Percentiles rank a stretch among this genome's conserved stretches.
Conservation (phyloP, 108 stramenopile genomes). For the Conticribra guillardii region DNA sequence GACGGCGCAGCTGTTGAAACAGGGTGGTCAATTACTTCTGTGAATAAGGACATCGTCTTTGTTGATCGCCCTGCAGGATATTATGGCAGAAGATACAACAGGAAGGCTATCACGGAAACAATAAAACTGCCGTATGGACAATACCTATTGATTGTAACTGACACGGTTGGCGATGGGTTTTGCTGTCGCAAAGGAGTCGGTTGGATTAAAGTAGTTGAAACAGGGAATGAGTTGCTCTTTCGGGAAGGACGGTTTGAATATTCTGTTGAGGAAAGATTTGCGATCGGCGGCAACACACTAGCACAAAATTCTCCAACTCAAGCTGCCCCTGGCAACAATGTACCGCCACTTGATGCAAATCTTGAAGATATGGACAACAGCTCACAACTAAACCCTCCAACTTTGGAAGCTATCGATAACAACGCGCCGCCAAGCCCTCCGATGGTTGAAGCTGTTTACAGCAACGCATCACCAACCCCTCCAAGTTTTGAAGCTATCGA, state of each 20-base stretch:
- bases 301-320: neutral
- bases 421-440: neutral
- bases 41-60: neutral
- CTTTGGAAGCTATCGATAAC: neutral
- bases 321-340: neutral
- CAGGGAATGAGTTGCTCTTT: conserved; percentile 7
- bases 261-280: conserved; percentile 12
- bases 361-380: no score
- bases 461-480: neutral
- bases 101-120: conserved; percentile 10
- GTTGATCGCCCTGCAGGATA: conserved; percentile 18
- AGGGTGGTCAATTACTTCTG: conserved; percentile 5
- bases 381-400: neutral
- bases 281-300: no score
- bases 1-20: conserved; percentile 3
- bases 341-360: no score
- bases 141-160: conserved; percentile 10
- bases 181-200: conserved; percentile 19
- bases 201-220: neutral
- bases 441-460: neutral
- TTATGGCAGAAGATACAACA: conserved; percentile 7
- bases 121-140: conserved; percentile 9
- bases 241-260: conserved; percentile 3
- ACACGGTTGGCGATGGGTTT: conserved; percentile 17
- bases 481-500: neutral